Percentiles rank a stretch among this genome's conserved stretches.
phyloP scores from a whole-genome alignment of 2,329 filamentous ascomycete species.

The Sarocladium oryzae region DNA sequence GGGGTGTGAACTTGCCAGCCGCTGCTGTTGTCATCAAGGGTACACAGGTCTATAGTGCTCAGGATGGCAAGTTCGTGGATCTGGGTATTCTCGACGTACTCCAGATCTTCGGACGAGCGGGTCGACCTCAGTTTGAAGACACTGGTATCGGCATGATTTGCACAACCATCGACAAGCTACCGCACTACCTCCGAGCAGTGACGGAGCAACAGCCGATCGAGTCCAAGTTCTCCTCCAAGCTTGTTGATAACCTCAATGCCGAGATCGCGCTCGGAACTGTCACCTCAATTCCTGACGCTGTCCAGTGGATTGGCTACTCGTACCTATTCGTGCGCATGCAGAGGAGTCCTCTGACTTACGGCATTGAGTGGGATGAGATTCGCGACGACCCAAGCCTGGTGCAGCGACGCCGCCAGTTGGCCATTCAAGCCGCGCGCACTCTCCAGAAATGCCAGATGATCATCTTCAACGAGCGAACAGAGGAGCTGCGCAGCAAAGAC shows the following conservation, averaged over 20 bases:
- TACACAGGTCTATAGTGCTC: slow-evolving; percentile 92
- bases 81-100: slow-evolving; percentile 93
- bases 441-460: slow-evolving; percentile 97
- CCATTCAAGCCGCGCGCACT: slow-evolving; percentile 80
- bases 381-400: slow-evolving; percentile 83
- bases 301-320: slow-evolving; percentile 96
- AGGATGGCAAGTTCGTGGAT: slow-evolving; percentile 95
- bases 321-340: slow-evolving; percentile 97
- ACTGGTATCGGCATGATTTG: slow-evolving; percentile 98
- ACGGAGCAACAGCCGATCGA: slow-evolving; percentile 97
- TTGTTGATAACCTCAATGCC: slow-evolving; percentile 95
- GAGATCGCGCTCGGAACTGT: slow-evolving; percentile 93
- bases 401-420: slow-evolving; percentile 74
- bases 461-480: slow-evolving; percentile 91
- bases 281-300: slow-evolving; percentile 86
- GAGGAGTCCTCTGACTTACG: slow-evolving; percentile 83
- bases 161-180: slow-evolving; percentile 87
- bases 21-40: slow-evolving; percentile 97
- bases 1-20: slow-evolving; percentile 97
- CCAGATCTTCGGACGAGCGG: slow-evolving; percentile 97
- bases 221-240: slow-evolving; percentile 86
- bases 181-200: slow-evolving; percentile 86
- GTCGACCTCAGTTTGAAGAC: slow-evolving; percentile 95
- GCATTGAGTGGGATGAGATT: slow-evolving; percentile 90
- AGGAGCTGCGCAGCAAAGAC: slow-evolving; percentile 89